Evolutionary conservation across 2,329 filamentous ascomycete genomes (phyloP), one percentile per base, ranked within the genome.

Genomic region (Leptographium radiaticola): DNA sequence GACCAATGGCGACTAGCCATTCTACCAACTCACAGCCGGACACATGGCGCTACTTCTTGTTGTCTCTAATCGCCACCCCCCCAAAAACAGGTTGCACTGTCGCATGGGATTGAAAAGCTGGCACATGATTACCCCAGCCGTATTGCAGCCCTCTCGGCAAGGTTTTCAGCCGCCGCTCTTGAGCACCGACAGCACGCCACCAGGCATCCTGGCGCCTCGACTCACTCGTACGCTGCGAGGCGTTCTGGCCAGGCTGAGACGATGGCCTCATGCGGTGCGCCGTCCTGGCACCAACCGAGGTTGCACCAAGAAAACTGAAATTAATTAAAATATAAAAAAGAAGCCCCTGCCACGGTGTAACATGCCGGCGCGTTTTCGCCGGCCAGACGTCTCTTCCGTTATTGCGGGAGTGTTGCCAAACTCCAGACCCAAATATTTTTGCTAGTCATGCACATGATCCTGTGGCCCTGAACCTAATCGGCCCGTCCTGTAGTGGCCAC

Each of bases 401-500:
- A 16, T 31, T 20, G 20, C 44, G 25, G 25, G 25, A 25, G 12
- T 13, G 16, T 15, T 7, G 39, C 11, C 39, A 7, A 16, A n/a
- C 13, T 40, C 39, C 12, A 40, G 11, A 36, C 39, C 16, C 16
- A 13, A 15, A 13, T 40, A 40, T n/a, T 36, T 16, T 11, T 40
- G n/a, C 16, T 40, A 40, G 13, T 13, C 39, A 40, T n/a, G 39
- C 39, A 50, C 48, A 50, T 40, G 48, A 50, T 49, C 31, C n/a
- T 15, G 47, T 38, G 18, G 47, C 38, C 20, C 48, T 42, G 15
- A 31, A 33, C 4, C 13, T 42, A 50, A 50, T 50, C 48, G 48
- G 48, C 48, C 48, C 48, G 48, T 50, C 47, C 48, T 50, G 48
- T 34, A 50, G 36, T 42, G 33, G 34, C 47, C 34, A 39, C 34